Evolutionary conservation across 352 stramenopile species (phyloP).

Genomic region (Pythium volutum): DNA sequence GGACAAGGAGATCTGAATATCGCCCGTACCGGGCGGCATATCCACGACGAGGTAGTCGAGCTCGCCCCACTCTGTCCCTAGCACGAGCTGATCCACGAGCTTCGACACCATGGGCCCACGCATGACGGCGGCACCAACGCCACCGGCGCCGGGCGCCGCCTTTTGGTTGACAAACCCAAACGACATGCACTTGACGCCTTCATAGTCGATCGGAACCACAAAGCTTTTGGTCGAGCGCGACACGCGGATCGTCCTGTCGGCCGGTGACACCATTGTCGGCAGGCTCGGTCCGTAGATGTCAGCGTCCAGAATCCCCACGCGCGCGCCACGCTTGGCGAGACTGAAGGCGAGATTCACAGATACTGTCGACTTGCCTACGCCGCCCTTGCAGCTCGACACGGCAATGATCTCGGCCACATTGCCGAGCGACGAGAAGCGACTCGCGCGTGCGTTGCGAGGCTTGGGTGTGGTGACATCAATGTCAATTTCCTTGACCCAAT

Average conservation of each 20-base stretch:
- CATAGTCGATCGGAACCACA: slow-evolving; percentile 78
- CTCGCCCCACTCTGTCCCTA: slow-evolving; percentile 97
- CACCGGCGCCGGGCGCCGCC: slow-evolving; percentile 68
- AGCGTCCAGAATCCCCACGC: slow-evolving; percentile 98
- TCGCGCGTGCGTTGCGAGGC: slow-evolving; percentile 62
- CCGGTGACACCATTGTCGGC: slow-evolving; percentile 93
- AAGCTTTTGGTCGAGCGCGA: slow-evolving; percentile 72
- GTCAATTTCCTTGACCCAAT: slow-evolving; percentile 73
- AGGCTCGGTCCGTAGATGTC: slow-evolving; percentile 99
- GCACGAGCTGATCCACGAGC: slow-evolving; percentile 95
- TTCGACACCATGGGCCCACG: slow-evolving; percentile 98
- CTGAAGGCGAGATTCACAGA: slow-evolving; percentile 98
- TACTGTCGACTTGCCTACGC: slow-evolving; percentile 99
- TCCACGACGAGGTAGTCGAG: slow-evolving; percentile 99
- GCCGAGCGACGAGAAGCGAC: slow-evolving; percentile 71
- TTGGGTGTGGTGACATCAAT: slow-evolving; percentile 62
- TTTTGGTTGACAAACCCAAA: slow-evolving; percentile 92
- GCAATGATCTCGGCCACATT: slow-evolving; percentile 88
- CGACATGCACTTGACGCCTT: slow-evolving; percentile 92
- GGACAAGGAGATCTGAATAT: slow-evolving; percentile 98
- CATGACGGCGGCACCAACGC: slow-evolving; percentile 91
- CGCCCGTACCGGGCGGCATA: slow-evolving; percentile 99
- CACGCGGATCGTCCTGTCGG: slow-evolving; percentile 62
- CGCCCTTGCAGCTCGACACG: slow-evolving; percentile 94
- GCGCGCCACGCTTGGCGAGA: slow-evolving; percentile 85